phyloP scores from a whole-genome alignment of 2,329 filamentous ascomycete genomes.

The Teratosphaeria viscida region DNA sequence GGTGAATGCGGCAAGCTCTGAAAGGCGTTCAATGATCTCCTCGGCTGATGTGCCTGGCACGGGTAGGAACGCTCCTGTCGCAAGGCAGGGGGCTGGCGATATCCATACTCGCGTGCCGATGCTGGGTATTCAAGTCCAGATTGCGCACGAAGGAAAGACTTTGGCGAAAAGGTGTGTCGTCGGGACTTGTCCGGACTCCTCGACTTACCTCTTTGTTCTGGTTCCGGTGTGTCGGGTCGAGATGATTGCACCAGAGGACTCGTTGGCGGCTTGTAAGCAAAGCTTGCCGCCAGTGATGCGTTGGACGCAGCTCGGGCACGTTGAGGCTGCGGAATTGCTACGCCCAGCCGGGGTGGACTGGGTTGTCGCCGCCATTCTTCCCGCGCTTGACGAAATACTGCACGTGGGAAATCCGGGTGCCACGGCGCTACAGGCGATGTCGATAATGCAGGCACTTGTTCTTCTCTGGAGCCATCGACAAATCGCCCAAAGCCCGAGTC shows the following conservation, averaged over 20 bases:
- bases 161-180: slow-evolving; percentile 62
- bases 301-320: slow-evolving; percentile 34
- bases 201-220: slow-evolving; percentile 25
- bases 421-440: slow-evolving; percentile 50
- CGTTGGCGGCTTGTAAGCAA: slow-evolving; percentile 77
- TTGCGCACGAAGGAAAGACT: slow-evolving; percentile 42
- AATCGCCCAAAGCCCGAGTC: slow-evolving; percentile 10
- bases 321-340: slow-evolving; percentile 30
- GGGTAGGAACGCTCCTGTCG: slow-evolving; percentile 52
- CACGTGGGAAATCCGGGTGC: slow-evolving; percentile 38
- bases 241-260: slow-evolving; percentile 69
- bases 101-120: slow-evolving; percentile 13
- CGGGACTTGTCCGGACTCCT: slow-evolving; percentile 43
- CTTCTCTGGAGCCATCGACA: slow-evolving; percentile 6
- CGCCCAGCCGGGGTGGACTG: slow-evolving; percentile 3
- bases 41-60: slow-evolving; percentile 69
- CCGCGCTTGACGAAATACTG: slow-evolving; percentile 21
- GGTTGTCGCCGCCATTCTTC: slow-evolving; percentile 7
- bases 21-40: slow-evolving; percentile 60
- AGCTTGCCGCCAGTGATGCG: slow-evolving; percentile 66
- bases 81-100: slow-evolving; percentile 30
- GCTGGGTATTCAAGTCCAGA: slow-evolving; percentile 28
- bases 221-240: slow-evolving; percentile 23
- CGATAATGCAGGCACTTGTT: slow-evolving; percentile 20
- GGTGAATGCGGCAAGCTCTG: slow-evolving; percentile 35